These are phyloP conservation scores for Carallia brachiata DNA, from an alignment of 345 rosid genomes.

Conservation along the genomic window DNA sequence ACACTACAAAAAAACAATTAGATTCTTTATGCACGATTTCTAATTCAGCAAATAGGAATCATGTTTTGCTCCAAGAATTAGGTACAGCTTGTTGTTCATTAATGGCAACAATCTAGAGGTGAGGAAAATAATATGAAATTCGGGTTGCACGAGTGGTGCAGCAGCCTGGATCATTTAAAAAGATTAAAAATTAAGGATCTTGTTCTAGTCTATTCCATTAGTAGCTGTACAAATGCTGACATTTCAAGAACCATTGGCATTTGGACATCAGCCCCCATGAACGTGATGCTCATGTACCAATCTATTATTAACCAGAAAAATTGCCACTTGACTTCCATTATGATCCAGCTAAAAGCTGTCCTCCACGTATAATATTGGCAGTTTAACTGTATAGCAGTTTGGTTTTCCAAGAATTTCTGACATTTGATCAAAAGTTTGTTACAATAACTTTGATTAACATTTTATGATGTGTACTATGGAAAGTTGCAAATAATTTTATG, in stretches of 20 bases:
- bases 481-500: slow-evolving; percentile 9
- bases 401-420: slow-evolving; percentile 3
- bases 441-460: not conserved
- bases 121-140: slow-evolving; percentile 11
- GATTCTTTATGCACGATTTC: not conserved
- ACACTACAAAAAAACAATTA: too few species aligned
- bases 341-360: slow-evolving; percentile 3
- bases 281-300: too few species aligned
- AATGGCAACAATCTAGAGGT: slow-evolving; percentile 18
- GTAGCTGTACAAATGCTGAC: not conserved
- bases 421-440: not conserved
- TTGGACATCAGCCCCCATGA: not conserved
- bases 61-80: not conserved
- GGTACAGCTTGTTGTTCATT: not conserved
- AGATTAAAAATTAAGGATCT: slow-evolving; percentile 7
- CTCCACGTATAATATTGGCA: not conserved
- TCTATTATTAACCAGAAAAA: too few species aligned
- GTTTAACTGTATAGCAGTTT: not conserved
- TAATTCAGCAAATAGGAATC: not conserved
- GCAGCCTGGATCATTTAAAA: slow-evolving; percentile 10
- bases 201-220: not conserved
- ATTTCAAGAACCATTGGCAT: not conserved
- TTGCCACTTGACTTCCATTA: not conserved
- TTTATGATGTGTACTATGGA: slow-evolving; percentile 21
- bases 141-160: slow-evolving; percentile 60